These are phyloP conservation scores for Cladosporium sp. DNA, from an alignment of 2,329 filamentous ascomycete genomes.

Conservation along the genomic window DNA sequence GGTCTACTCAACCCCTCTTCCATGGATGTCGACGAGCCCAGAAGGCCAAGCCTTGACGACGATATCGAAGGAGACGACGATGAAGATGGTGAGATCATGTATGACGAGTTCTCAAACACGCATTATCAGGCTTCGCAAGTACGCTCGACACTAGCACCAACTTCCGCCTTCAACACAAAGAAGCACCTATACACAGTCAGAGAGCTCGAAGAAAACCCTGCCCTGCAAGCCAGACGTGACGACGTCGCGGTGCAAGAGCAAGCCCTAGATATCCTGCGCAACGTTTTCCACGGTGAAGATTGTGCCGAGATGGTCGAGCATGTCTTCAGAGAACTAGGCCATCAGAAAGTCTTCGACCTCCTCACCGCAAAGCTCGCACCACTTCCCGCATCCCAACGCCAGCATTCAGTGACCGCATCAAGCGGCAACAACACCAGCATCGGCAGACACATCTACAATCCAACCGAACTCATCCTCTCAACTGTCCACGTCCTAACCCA, in stretches of 20 bases:
- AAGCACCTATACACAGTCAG: constrained; percentile 33
- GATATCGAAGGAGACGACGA: constrained; percentile 33
- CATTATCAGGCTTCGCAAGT: constrained; percentile 38
- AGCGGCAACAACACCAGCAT: constrained; percentile 43
- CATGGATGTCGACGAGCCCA: constrained; percentile 37
- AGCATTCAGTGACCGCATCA: constrained; percentile 21
- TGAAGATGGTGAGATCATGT: constrained; percentile 50
- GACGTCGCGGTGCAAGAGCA: constrained; percentile 88
- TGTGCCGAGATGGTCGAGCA: constrained; percentile 77
- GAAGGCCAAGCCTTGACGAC: constrained; percentile 26
- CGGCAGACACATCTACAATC: constrained; percentile 39
- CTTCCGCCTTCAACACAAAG: constrained; percentile 30
- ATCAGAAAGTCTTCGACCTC: constrained; percentile 77
- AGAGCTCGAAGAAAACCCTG: constrained; percentile 62
- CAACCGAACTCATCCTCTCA: constrained; percentile 68
- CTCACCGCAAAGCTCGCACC: constrained; percentile 72
- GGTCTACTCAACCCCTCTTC: constrained; percentile 56
- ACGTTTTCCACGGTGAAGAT: constrained; percentile 71
- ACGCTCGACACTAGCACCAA: constrained; percentile 35
- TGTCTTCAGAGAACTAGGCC: constrained; percentile 72
- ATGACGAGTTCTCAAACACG: constrained; percentile 40
- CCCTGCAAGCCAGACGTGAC: constrained; percentile 69
- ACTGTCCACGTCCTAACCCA: constrained; percentile 84
- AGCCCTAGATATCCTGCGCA: constrained; percentile 83
- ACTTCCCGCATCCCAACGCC: constrained; percentile 28